Evolutionary conservation across 1,284 basidiomycete species (phyloP), one percentile per base, ranked within the genome.

Genomic region (Ceratobasidium sp.): DNA sequence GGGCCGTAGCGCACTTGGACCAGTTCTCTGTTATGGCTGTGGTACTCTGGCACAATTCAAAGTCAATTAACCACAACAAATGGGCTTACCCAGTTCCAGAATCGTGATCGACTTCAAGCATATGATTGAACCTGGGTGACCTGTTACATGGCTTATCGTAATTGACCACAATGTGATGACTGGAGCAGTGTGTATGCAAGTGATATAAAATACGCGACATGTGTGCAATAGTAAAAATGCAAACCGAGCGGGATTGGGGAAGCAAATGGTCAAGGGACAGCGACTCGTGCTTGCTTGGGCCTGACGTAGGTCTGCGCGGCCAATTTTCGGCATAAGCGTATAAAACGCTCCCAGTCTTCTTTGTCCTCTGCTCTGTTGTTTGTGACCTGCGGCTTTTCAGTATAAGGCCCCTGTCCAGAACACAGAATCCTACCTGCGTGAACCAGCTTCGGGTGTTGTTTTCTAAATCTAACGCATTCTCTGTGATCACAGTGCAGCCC

Each of bases 161-260:
- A 11, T 38, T 38, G 35, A 11, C 16, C 47, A 18, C 21, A n/a
- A 38, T 16, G 6, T 11, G 35, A 23, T 50, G 30, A 47, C 21
- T 57, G 44, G 67, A 70, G 67, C 49, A 58, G 67, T 70, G 67
- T 32, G 44, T 44, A 49, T 70, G 47, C 8, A 47, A 46, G 23
- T 26, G 28, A 26, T 55, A 46, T 21, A 32, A 44, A 57, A 69
- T 69, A 54, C 32, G 35, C 38, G 26, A 55, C 38, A 49, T 32
- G 4, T 14, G 55, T 58, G 38, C 32, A 49, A n/a, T 26, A 21
- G 16, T 4, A 16, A 47, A 43, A 44, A 28, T 7, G 9, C 13
- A 21, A 14, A 18, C 26, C 49, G 38, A 21, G 5, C 30, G 9
- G 30, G 41, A 11, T 16, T 28, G 28, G 28, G 26, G 52, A 7